phyloP scores from a whole-genome alignment of 163 green algal genomes.

The Scenedesmus sp. region DNA sequence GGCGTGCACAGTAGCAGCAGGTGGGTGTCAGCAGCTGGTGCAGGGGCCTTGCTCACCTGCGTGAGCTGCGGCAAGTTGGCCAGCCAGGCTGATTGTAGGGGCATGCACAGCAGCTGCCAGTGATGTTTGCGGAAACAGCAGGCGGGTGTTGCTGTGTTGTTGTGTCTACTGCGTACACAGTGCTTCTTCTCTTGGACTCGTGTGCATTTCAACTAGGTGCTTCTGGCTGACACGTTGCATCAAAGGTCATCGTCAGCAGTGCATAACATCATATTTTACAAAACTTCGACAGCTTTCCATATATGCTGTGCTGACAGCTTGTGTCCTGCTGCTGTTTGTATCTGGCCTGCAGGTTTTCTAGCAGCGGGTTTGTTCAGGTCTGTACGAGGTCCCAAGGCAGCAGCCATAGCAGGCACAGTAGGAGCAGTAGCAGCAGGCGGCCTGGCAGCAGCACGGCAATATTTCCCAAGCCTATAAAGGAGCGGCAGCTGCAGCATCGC shows the following conservation, averaged over 20 bases:
- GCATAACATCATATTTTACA: no score
- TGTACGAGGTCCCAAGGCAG: conserved; percentile 80
- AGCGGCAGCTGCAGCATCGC: background rate
- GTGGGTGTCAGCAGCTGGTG: conserved; percentile 33
- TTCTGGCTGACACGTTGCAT: no score
- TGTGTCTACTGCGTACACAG: no score
- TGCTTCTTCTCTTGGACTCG: no score
- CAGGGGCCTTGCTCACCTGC: background rate
- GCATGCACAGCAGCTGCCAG: background rate
- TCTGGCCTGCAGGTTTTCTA: conserved; percentile 66
- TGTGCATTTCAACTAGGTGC: no score
- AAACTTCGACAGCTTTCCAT: background rate
- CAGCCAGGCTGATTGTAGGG: background rate
- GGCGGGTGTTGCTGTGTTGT: no score
- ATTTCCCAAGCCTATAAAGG: conserved; percentile 60
- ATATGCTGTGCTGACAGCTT: no score
- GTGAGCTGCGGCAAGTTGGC: background rate
- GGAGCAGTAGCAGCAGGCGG: conserved; percentile 68
- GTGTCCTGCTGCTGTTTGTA: background rate
- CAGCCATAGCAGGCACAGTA: conserved; percentile 79
- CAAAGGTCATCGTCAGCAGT: no score
- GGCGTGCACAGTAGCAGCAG: conserved; percentile 72
- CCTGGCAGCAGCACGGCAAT: conserved; percentile 74
- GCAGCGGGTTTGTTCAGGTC: conserved; percentile 87
- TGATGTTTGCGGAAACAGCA: background rate